Base-by-base conservation (phyloP, 345 rosid species). In the Gossypium thurberi region DNA sequence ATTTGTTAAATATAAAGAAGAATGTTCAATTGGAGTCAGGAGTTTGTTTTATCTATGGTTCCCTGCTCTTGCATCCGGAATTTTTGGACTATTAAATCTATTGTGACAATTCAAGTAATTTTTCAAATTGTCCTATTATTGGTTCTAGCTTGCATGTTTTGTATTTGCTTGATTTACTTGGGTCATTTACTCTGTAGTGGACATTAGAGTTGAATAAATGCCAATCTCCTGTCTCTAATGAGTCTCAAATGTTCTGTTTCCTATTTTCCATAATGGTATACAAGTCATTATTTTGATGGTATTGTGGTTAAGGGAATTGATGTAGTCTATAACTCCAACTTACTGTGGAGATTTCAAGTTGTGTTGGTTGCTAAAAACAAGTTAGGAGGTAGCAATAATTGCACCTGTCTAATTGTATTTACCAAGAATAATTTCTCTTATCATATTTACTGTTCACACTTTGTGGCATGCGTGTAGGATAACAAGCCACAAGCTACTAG, bases 391-490 rank as follows among this genome's bases (percentile, higher is more conserved):
- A 14, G 58, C 71, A 25, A 68, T 48, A 48, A 48, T 52, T 42
- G 13, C 53, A 25, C 14, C 71, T 68, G 71, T 8, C 17, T 47
- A 26, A 26, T 68, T 17, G 44, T 68, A 12, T 44, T 46, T 50
- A 51, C 5, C 25, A 28, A 26, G 21, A 26, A 50, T 4, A 9
- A 33, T 50, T 68, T 50, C 46, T 28, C 43, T 7, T 1, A 17
- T 26, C 2, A 10, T 67, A 68, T 68, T 25, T 44, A 47, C 2
- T 67, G 56, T 48, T 68, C 28, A 26, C 42, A 11, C 9, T 55
- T 62, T 71, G 21, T 61, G 44, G 14, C 9, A 8, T 52, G 12
- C 75, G 26, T 83, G 40, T 83, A 95, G 99, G 97, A 96, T 18
- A 78, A 80, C 63, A 96, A 89, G 78, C 87, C 96, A 72, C 64